These are phyloP conservation scores for Alternaria sp. DNA, from an alignment of 2,329 filamentous ascomycete genomes.

Conservation along the genomic window DNA sequence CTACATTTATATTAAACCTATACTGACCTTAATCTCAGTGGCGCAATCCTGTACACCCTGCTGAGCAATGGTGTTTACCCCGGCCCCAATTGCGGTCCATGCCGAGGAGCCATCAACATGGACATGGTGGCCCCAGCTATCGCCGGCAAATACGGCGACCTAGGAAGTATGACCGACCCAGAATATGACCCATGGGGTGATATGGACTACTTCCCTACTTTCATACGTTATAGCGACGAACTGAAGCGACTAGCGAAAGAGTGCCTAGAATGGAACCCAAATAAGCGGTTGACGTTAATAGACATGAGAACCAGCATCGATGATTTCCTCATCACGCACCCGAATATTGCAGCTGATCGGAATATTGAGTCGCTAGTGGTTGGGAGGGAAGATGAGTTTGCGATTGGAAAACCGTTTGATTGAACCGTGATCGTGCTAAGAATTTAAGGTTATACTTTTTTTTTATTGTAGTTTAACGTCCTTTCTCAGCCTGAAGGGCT, in stretches of 20 bases:
- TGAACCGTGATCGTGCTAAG: background rate
- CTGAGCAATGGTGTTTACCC: background rate
- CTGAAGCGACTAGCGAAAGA: background rate
- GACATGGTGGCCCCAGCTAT: background rate
- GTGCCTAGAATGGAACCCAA: background rate
- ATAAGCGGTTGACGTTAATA: background rate
- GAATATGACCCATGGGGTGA: background rate
- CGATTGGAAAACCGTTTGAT: background rate
- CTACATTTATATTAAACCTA: background rate
- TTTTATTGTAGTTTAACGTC: too few relatives aligned
- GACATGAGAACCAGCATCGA: background rate
- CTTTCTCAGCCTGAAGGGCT: too few relatives aligned
- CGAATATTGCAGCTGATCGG: background rate
- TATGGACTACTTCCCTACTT: background rate
- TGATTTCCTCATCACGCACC: background rate
- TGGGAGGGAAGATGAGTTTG: background rate
- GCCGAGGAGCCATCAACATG: background rate
- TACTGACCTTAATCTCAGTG: background rate
- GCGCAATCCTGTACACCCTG: background rate
- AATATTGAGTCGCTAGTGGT: background rate
- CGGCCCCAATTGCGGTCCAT: background rate
- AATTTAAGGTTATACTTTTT: too few relatives aligned
- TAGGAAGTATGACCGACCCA: background rate
- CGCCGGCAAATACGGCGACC: background rate
- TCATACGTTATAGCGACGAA: background rate